Conservation (phyloP, 768 basidiomycete species). For the Boletellus ananas region DNA sequence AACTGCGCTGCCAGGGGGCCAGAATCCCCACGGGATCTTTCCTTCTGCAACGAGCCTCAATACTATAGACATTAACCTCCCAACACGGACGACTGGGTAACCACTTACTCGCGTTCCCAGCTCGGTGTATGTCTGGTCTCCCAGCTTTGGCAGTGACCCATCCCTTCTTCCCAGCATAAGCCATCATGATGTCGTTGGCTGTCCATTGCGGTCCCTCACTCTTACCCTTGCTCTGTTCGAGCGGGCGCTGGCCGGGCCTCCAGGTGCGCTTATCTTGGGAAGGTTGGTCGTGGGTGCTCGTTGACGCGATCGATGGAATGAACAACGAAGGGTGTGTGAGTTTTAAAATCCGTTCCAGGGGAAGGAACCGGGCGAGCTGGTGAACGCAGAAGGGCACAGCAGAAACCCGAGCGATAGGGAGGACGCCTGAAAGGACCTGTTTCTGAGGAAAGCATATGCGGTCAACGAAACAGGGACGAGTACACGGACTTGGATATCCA, state of each 20-base stretch:
- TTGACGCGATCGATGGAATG: not conserved
- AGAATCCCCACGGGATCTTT: slow-evolving; percentile 78
- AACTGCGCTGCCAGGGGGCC: slow-evolving; percentile 53
- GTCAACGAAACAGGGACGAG: not conserved
- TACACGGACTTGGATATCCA: slow-evolving; percentile 70
- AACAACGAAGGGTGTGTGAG: slow-evolving; percentile 49
- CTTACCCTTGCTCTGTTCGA: slow-evolving; percentile 12
- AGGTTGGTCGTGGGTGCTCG: not conserved
- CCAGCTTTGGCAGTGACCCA: slow-evolving; percentile 92
- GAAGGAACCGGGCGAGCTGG: slow-evolving; percentile 61
- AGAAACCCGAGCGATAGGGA: slow-evolving; percentile 79
- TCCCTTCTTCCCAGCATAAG: slow-evolving; percentile 72
- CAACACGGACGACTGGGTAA: not conserved
- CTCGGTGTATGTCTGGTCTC: slow-evolving; percentile 81
- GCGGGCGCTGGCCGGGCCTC: slow-evolving; percentile 46
- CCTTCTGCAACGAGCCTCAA: slow-evolving; percentile 82
- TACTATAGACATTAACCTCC: slow-evolving; percentile 41
- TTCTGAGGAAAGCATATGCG: not conserved
- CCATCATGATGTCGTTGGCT: slow-evolving; percentile 77
- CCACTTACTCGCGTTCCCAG: slow-evolving; percentile 82
- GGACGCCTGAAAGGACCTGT: slow-evolving; percentile 64
- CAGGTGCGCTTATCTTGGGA: slow-evolving; percentile 70
- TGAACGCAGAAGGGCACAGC: slow-evolving; percentile 83
- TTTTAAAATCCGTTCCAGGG: slow-evolving; percentile 68
- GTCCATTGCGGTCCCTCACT: slow-evolving; percentile 54